Percentiles rank a stretch among this genome's conserved stretches.
These are phyloP conservation scores for Ophiosphaerella herpotricha DNA, from an alignment of 2,329 filamentous ascomycete genomes.

Conservation along the genomic window DNA sequence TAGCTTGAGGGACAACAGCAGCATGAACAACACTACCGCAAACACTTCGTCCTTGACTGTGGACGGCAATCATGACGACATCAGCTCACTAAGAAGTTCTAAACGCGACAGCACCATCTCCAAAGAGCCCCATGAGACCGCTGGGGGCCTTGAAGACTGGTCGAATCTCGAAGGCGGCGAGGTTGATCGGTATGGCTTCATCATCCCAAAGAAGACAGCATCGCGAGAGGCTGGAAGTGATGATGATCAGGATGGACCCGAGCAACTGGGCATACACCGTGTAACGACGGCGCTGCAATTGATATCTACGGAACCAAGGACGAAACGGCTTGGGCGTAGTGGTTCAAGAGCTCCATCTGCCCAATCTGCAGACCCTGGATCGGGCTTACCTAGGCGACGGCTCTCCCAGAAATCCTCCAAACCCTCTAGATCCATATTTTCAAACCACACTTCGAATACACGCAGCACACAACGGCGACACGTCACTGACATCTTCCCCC, in stretches of 20 bases:
- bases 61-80: conserved; percentile 31
- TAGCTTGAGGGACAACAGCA: conserved; percentile 33
- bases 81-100: conserved; percentile 35
- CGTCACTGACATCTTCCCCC: conserved; percentile 57
- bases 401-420: conserved; percentile 51
- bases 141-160: conserved; percentile 69
- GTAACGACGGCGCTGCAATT: conserved; percentile 64
- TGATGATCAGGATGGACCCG: conserved; percentile 33
- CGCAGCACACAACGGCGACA: conserved; percentile 49
- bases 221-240: conserved; percentile 38
- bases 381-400: conserved; percentile 46
- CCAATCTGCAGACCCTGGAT: conserved; percentile 43
- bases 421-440: conserved; percentile 47
- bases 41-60: conserved; percentile 37
- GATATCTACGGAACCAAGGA: conserved; percentile 60
- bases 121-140: conserved; percentile 60
- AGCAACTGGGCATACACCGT: conserved; percentile 55
- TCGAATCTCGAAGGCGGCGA: conserved; percentile 62
- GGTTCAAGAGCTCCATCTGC: conserved; percentile 54
- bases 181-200: conserved; percentile 70
- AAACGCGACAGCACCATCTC: conserved; percentile 42
- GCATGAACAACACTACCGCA: conserved; percentile 22
- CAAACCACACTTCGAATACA: conserved; percentile 49
- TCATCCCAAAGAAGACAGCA: conserved; percentile 50
- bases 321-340: conserved; percentile 57